Percentiles rank a stretch among this genome's conserved stretches.
Conservation (phyloP, 148 eudicot genomes). For the Tetragonia tetragonoides region DNA sequence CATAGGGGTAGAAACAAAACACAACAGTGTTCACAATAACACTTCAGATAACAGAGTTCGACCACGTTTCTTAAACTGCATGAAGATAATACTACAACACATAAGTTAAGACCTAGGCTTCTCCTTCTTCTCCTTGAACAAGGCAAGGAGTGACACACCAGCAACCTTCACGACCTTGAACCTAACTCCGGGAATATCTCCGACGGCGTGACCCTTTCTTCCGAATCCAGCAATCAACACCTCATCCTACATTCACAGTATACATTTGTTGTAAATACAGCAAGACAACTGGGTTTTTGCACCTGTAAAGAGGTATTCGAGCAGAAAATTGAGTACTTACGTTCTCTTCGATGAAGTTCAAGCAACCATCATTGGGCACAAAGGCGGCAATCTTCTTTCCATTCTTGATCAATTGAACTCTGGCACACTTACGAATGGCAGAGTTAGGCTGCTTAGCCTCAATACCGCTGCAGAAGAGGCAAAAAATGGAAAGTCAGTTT, state of each 20-base stretch:
- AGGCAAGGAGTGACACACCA: slow-evolving; percentile 84
- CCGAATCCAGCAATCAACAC: slow-evolving; percentile 97
- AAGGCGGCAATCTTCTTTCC: slow-evolving; percentile 97
- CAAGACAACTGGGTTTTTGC: no score
- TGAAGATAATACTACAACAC: neutral
- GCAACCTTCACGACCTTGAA: slow-evolving; percentile 97
- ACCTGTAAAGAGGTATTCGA: no score
- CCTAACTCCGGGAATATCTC: slow-evolving; percentile 97
- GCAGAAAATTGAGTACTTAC: slow-evolving; percentile 35
- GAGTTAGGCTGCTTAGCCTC: slow-evolving; percentile 98
- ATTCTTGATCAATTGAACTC: slow-evolving; percentile 87
- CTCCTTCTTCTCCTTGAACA: slow-evolving; percentile 93
- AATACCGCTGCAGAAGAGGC: slow-evolving; percentile 56
- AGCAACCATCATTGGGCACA: slow-evolving; percentile 95
- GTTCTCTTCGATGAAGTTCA: slow-evolving; percentile 90
- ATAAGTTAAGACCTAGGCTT: slow-evolving; percentile 79
- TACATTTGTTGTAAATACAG: no score
- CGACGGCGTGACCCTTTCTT: slow-evolving; percentile 91
- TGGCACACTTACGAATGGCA: slow-evolving; percentile 93
- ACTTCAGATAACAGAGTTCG: no score
- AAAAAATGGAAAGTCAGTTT: neutral
- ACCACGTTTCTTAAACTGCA: neutral
- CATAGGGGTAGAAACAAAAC: no score
- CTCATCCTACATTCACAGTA: slow-evolving; percentile 52
- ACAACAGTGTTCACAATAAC: no score